These are phyloP conservation scores for Tillandsia fasciculata DNA, from an alignment of 176 grass and related monocot species.

Conservation along the genomic window DNA sequence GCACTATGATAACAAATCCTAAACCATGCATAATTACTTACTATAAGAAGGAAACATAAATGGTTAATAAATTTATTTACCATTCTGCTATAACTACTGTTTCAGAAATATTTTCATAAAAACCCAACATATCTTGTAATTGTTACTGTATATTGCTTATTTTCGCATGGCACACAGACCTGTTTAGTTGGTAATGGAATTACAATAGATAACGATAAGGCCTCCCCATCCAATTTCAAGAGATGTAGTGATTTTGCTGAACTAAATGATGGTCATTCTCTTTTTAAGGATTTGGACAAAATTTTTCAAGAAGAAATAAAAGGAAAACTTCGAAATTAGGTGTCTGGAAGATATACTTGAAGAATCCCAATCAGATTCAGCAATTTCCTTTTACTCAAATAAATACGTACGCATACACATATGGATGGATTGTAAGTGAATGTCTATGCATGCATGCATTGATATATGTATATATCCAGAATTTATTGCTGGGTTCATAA, in stretches of 20 bases:
- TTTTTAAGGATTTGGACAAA: constrained; percentile 29
- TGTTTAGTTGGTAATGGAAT: constrained; percentile 7
- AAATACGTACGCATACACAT: no score
- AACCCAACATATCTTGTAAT: constrained; percentile 5
- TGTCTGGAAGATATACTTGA: constrained; percentile 91
- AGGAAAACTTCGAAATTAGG: constrained; percentile 71
- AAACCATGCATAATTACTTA: no score
- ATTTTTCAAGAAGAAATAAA: constrained; percentile 37
- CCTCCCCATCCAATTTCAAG: constrained; percentile 18
- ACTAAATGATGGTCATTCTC: constrained; percentile 27
- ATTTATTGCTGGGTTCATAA: no score
- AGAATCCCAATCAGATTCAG: constrained; percentile 68
- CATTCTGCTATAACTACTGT: constrained; percentile 1
- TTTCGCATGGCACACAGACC: constrained; percentile 31
- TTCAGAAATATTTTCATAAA: constrained; percentile 7
- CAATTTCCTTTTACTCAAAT: constrained; percentile 66
- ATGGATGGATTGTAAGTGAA: no score
- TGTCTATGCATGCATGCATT: no score
- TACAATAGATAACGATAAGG: constrained; percentile 16
- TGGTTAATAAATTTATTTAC: no score
- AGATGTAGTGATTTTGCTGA: constrained; percentile 23
- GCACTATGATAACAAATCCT: no score
- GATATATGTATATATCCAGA: no score
- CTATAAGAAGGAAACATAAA: no score
- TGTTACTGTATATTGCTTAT: constrained; percentile 18